A percentile compares a stretch with the other conserved stretches of the same genome.
phyloP scores from a whole-genome alignment of 192 early-diverging fungal species.

The Coemansia sp. region DNA sequence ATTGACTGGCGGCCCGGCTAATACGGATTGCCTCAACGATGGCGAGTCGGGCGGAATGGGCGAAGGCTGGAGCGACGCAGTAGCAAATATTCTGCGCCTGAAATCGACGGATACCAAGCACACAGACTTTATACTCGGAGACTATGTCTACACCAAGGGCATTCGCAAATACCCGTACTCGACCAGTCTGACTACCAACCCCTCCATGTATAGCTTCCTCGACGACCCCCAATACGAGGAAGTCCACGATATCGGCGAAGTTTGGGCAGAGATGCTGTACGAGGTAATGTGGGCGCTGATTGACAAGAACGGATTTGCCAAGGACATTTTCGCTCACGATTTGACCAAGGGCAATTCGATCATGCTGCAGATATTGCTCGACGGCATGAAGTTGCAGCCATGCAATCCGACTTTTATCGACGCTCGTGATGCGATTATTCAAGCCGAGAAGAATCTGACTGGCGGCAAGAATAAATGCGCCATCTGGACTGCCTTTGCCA shows the following conservation, averaged over 20 bases:
- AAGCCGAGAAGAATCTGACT: conserved; percentile 59
- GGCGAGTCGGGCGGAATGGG: conserved; percentile 93
- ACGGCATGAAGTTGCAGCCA: conserved; percentile 66
- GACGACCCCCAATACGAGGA: conserved; percentile 35
- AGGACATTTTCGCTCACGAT: conserved; percentile 33
- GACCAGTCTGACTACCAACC: conserved; percentile 25
- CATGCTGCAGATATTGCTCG: conserved; percentile 60
- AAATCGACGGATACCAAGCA: conserved; percentile 58
- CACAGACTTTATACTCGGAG: conserved; percentile 28
- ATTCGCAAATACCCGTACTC: conserved; percentile 41
- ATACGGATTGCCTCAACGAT: conserved; percentile 86
- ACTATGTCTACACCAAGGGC: conserved; percentile 37
- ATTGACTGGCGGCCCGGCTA: conserved; percentile 89
- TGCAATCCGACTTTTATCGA: conserved; percentile 68
- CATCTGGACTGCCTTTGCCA: conserved; percentile 69
- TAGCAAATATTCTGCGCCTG: conserved; percentile 81
- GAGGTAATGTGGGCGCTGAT: conserved; percentile 68
- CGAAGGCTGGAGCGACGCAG: conserved; percentile 96
- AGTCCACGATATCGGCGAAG: conserved; percentile 63
- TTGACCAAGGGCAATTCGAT: conserved; percentile 59
- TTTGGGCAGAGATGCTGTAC: conserved; percentile 65
- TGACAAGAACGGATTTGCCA: conserved; percentile 38
- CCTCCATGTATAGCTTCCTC: conserved; percentile 43
- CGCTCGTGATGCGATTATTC: conserved; percentile 67
- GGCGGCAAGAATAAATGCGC: conserved; percentile 61